A percentile compares a stretch with the other conserved stretches of the same genome.
Conservation (phyloP, 148 eudicot species). For the Camellia sinensis region DNA sequence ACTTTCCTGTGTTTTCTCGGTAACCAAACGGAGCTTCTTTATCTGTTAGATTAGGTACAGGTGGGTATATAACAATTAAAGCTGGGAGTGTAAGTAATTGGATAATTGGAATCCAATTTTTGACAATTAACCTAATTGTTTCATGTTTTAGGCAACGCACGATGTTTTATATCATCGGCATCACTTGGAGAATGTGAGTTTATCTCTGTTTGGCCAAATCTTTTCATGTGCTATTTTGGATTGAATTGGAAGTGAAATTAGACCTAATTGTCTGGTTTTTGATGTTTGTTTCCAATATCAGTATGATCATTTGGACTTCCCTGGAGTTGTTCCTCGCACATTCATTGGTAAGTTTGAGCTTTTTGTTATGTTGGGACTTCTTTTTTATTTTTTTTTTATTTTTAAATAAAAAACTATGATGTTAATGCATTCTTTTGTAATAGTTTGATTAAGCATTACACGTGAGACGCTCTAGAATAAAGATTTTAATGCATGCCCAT, state of each 20-base stretch:
- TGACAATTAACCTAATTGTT: conserved; percentile 12
- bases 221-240: not conserved
- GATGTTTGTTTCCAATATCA: conserved; percentile 23
- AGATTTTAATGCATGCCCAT: too few relatives aligned
- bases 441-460: too few relatives aligned
- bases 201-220: not conserved
- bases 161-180: conserved; percentile 79
- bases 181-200: conserved; percentile 68
- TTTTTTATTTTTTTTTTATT: not conserved
- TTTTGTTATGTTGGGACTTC: not conserved
- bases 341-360: conserved; percentile 57
- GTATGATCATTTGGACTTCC: conserved; percentile 99
- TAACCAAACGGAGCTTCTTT: not conserved
- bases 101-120: not conserved
- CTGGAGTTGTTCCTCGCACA: conserved; percentile 98
- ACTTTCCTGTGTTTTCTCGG: not conserved
- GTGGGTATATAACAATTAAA: not conserved
- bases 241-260: not conserved
- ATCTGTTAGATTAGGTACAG: not conserved
- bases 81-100: not conserved
- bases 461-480: too few relatives aligned
- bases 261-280: conserved; percentile 18
- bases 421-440: too few relatives aligned
- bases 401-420: too few relatives aligned
- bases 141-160: conserved; percentile 78